Base-by-base conservation (phyloP, 2,329 filamentous ascomycete genomes). In the Boeremia exigua region DNA sequence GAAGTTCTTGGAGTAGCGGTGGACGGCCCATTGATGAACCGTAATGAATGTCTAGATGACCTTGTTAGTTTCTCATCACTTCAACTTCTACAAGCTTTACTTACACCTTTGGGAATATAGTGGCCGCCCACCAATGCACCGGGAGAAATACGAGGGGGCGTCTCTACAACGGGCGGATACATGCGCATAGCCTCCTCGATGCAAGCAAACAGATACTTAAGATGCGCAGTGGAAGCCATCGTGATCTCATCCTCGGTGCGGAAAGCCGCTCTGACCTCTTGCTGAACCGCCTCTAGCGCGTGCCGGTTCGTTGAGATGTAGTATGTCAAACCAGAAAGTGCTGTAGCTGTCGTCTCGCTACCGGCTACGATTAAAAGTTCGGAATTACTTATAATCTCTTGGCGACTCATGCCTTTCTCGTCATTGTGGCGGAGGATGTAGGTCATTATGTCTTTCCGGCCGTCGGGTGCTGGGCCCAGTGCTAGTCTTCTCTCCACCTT, bases 361-460 rank as follows among this genome's bases (percentile, higher is more conserved):
- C 74, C 75, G 1, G 68, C 75, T 23, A 67, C 43, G 59, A 77
- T 72, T 39, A 77, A 70, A 4, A 72, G 25, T 0, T 59, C 53
- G 0, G 66, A 67, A 29, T 64, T 73, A 11, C 58, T 59, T 10
- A 71, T 49, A 43, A 75, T 68, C 50, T 76, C 74, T n/a, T 54
- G 48, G 32, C 62, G 42, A 11, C 54, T 64, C 54, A 58, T 58
- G 12, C 58, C 58, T 7, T 60, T 58, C 25, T 58, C 58, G 29
- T 56, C 60, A 17, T 55, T 60, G 36, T 60, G 34, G 6, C 54
- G 54, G n/a, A 58, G 11, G 15, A 58, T 48, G 25, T 61, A 60
- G 0, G 53, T 60, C 59, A 44, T 43, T 8, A 61, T 42, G 43
- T 61, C 59, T 4, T 40, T 44, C 4, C 53, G 48, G 28, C 28